Conservation (phyloP, 495 filamentous ascomycete genomes). For the Neurospora terricola region DNA sequence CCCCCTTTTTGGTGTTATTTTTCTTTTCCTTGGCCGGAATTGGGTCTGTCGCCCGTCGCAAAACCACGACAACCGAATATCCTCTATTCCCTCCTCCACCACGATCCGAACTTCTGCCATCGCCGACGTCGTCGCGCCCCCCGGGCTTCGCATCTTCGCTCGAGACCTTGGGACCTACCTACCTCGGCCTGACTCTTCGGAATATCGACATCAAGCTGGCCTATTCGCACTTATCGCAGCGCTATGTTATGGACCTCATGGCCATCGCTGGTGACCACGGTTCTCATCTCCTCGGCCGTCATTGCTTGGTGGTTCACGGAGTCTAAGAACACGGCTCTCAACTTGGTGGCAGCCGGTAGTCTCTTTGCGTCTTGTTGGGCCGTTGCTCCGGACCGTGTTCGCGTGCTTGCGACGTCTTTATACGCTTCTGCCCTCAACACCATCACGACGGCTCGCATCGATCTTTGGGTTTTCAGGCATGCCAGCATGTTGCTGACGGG, state of each 20-base stretch:
- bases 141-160: neutral
- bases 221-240: conserved; percentile 20
- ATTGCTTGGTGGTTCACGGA: conserved; percentile 41
- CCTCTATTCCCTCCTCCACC: neutral
- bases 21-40: neutral
- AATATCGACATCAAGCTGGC: neutral
- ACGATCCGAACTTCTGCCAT: neutral
- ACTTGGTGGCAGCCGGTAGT: conserved; percentile 35
- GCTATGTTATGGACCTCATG: conserved; percentile 43
- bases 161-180: neutral
- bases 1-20: neutral
- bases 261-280: conserved; percentile 37
- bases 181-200: neutral
- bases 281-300: conserved; percentile 40
- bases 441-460: conserved; percentile 25
- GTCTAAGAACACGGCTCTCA: conserved; percentile 35
- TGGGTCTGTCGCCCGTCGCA: neutral
- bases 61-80: neutral
- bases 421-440: conserved; percentile 27
- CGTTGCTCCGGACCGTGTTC: conserved; percentile 32
- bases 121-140: neutral
- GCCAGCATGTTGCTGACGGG: conserved; percentile 38
- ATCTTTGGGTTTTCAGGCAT: conserved; percentile 29
- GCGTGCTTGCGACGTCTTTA: conserved; percentile 25
- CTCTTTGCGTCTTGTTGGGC: conserved; percentile 38